A percentile compares a stretch with the other conserved stretches of the same genome.
Evolutionary conservation across 805 yeast species (phyloP).

Genomic region (Candida lessepsii): DNA sequence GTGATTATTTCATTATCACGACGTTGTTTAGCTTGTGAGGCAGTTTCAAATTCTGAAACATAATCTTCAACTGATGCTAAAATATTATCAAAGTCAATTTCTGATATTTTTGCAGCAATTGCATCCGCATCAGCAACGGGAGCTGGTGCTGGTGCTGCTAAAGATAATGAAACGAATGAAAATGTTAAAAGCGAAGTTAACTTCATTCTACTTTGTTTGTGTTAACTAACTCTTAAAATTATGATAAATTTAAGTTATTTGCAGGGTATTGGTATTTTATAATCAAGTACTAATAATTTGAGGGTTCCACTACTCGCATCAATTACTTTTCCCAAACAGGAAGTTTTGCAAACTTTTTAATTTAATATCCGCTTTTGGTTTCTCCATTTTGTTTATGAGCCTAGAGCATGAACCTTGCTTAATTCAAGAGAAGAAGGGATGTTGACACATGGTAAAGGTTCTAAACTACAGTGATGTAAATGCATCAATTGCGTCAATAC

Average conservation of each 20-base stretch:
- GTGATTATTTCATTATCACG: constrained; percentile 10
- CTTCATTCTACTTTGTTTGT: constrained; percentile 6
- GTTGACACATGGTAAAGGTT: too few relatives aligned
- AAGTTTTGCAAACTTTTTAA: constrained; percentile 9
- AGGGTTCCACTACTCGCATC: not conserved
- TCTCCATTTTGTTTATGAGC: constrained; percentile 1
- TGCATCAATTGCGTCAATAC: too few relatives aligned
- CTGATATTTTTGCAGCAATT: constrained; percentile 6
- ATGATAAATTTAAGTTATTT: not conserved
- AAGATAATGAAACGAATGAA: constrained; percentile 15
- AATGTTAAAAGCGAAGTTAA: constrained; percentile 13
- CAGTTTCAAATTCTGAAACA: constrained; percentile 7
- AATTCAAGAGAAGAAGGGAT: too few relatives aligned
- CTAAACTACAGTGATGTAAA: too few relatives aligned
- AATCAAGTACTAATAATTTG: not conserved
- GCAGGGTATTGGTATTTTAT: constrained; percentile 5
- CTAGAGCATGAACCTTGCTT: too few relatives aligned
- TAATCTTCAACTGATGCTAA: constrained; percentile 12
- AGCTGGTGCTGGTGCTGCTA: constrained; percentile 16
- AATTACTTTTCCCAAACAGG: constrained; percentile 11
- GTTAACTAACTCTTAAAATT: constrained; percentile 3
- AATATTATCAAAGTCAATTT: constrained; percentile 10
- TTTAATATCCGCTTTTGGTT: constrained; percentile 7
- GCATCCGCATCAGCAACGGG: not conserved
- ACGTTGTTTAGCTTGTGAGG: constrained; percentile 2